These are phyloP conservation scores for Suillus discolor DNA, from an alignment of 768 basidiomycete genomes.

Conservation along the genomic window DNA sequence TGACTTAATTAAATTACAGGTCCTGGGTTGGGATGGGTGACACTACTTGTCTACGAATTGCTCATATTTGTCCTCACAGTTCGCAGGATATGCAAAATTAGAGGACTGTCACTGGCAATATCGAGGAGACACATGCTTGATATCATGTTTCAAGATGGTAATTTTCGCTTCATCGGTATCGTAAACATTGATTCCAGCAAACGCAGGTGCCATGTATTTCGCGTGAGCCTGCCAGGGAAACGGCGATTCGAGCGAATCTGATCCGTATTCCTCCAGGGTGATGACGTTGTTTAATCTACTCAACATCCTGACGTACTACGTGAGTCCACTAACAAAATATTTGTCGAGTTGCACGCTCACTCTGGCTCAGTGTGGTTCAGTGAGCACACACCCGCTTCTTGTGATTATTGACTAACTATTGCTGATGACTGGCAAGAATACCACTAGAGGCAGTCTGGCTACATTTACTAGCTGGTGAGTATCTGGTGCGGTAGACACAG, in stretches of 20 bases:
- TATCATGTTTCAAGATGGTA: conserved; percentile 53
- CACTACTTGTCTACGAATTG: conserved; percentile 51
- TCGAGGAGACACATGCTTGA: conserved; percentile 39
- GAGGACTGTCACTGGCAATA: conserved; percentile 26
- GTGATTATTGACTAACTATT: not conserved
- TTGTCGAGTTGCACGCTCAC: not conserved
- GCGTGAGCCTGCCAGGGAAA: conserved; percentile 39
- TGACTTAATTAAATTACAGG: conserved; percentile 17
- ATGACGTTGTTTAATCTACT: conserved; percentile 54
- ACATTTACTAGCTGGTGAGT: not conserved
- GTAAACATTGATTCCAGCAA: not conserved
- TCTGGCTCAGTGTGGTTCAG: not conserved
- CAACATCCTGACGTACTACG: conserved; percentile 47
- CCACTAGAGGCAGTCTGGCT: not conserved
- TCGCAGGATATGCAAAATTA: conserved; percentile 42
- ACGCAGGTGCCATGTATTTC: conserved; percentile 56
- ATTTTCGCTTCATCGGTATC: conserved; percentile 14
- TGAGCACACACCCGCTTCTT: not conserved
- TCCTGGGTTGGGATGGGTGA: conserved; percentile 48
- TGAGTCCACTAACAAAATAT: conserved; percentile 14
- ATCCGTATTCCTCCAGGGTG: conserved; percentile 34
- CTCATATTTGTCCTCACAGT: conserved; percentile 51
- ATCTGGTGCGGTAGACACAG: not conserved
- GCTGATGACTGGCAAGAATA: not conserved
- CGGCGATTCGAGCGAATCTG: not conserved